These are phyloP conservation scores for Caulochytrium protostelioides DNA, from an alignment of 371 early-diverging fungal genomes.

Conservation along the genomic window DNA sequence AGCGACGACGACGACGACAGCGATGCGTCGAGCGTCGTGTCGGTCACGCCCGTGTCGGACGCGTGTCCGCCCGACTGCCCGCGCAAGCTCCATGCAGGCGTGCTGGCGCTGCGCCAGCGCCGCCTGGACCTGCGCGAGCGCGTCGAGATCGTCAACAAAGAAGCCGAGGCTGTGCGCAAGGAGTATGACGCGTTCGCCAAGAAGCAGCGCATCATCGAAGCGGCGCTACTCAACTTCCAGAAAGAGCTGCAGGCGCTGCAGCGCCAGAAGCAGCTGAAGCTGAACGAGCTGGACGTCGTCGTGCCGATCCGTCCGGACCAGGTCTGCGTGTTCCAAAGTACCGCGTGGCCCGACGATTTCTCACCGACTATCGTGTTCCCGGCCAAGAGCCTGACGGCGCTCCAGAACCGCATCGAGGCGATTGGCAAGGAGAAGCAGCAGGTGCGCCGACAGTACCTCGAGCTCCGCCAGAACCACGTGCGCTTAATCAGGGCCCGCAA, in stretches of 20 bases:
- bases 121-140: too few species aligned
- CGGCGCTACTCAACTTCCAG: slow-evolving; percentile 18
- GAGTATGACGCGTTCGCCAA: slow-evolving; percentile 30
- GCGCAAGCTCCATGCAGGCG: not conserved
- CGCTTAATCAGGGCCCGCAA: slow-evolving; percentile 17
- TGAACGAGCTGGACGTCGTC: slow-evolving; percentile 32
- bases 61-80: slow-evolving; percentile 25
- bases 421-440: slow-evolving; percentile 28
- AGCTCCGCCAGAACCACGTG: slow-evolving; percentile 26
- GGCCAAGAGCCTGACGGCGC: slow-evolving; percentile 15
- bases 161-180: slow-evolving; percentile 21
- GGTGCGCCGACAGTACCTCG: slow-evolving; percentile 26
- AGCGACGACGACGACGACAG: not conserved
- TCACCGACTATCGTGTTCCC: slow-evolving; percentile 22
- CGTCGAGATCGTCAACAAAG: too few species aligned
- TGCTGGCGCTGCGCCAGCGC: too few species aligned
- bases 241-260: slow-evolving; percentile 35
- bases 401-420: slow-evolving; percentile 21
- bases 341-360: slow-evolving; percentile 15
- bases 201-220: slow-evolving; percentile 25
- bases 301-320: slow-evolving; percentile 26
- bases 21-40: slow-evolving; percentile 3
- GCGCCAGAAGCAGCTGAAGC: slow-evolving; percentile 31
- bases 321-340: slow-evolving; percentile 17
- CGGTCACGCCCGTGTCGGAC: slow-evolving; percentile 8